Base-by-base conservation (phyloP, 179 eudicot species). In the Silene coronaria region DNA sequence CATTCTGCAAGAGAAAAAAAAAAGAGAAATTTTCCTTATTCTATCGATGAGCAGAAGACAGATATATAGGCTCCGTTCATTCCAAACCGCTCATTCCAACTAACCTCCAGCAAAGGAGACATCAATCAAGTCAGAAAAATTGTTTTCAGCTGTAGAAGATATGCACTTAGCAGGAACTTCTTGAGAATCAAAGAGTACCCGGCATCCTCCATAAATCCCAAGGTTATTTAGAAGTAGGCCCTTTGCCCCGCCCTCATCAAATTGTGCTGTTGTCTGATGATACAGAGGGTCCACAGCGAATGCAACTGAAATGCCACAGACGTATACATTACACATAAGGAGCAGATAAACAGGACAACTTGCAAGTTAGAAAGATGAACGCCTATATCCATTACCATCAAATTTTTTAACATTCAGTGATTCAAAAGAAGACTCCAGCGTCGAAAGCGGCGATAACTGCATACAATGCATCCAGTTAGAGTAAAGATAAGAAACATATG, bases 171-270 rank as follows among this genome's bases (percentile, higher is more conserved):
- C 96, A 64, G 99, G 99, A 10, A 92, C 80, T 85, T 95, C 99
- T 71, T 82, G 78, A 69, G 99, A 95, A 88, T 92, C 99, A 91
- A 95, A 95, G 70, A 95, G 89, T 55, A 95, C 91, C 58, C 85
- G 85, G 78, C 99, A 92, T 70, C 87, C 82, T 75, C 88, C 97
- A 78, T 89, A 92, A 58, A 95, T 90, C 67, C 97, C 97, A 77
- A 95, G 97, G 81, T 92, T 92, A 76, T 92, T 87, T 85, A 95
- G 71, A 58, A 95, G 84, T 38, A 95, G 84, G 80, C 99, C 99
- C 89, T 92, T 95, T 46, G 99, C 97, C 73, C 97, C 99, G 48
- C 97, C 99, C 83, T 95, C 99, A 84, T 95, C 99, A 82, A 92
- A 90, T 83, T 95, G 97, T 13, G 99, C 95, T 64, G 99, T 88